Conservation (phyloP, 257 asterid species). For the Scutellaria barbata region DNA sequence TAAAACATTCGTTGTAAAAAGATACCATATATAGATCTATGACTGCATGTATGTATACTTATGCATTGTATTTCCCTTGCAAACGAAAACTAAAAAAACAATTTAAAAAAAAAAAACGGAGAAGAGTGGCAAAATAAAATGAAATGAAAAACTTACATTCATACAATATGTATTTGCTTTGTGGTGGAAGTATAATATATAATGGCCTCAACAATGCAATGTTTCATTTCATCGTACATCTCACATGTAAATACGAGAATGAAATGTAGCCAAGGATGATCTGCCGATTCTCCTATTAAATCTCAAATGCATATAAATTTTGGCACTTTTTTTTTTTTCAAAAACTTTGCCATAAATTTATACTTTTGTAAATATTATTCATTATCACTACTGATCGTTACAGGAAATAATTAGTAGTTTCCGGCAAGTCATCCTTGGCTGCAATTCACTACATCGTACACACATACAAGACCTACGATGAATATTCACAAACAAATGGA, state of each 20-base stretch:
- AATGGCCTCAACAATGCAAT: background rate
- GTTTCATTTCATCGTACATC: conserved; percentile 38
- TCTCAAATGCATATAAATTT: background rate
- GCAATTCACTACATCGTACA: conserved; percentile 43
- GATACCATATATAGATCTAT: too few species aligned
- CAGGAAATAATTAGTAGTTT: background rate
- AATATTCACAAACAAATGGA: background rate
- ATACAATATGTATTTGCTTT: background rate
- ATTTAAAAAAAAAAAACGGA: background rate
- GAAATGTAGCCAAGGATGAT: conserved; percentile 52
- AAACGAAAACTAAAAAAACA: background rate
- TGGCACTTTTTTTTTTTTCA: background rate
- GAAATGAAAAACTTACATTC: conserved; percentile 16
- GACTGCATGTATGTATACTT: too few species aligned
- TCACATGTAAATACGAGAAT: conserved; percentile 46
- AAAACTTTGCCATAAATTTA: background rate
- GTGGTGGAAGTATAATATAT: background rate
- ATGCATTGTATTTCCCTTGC: background rate
- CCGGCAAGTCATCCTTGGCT: conserved; percentile 77
- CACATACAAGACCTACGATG: conserved; percentile 54
- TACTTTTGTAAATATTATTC: too few species aligned
- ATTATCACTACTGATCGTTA: background rate
- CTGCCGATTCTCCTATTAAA: conserved; percentile 37
- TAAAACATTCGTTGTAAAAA: too few species aligned
- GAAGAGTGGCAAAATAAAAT: background rate